These are phyloP conservation scores for Ramalina intermedia DNA, from an alignment of 495 filamentous ascomycete species.

Conservation along the genomic window DNA sequence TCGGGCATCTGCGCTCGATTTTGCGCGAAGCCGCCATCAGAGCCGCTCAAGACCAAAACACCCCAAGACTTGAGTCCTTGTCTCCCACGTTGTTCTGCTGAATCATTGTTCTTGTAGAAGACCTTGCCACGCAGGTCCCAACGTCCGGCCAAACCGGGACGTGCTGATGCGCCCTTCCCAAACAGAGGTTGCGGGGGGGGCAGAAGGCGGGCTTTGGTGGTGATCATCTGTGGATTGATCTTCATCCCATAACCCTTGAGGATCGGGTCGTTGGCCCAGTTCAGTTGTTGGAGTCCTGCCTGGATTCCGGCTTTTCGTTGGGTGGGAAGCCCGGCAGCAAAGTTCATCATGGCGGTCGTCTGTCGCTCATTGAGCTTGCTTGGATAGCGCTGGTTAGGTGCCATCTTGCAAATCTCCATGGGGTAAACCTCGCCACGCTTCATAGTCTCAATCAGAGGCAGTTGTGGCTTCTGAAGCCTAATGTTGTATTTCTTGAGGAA, in stretches of 20 bases:
- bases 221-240: conserved; percentile 45
- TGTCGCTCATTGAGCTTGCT: conserved; percentile 56
- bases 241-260: conserved; percentile 53
- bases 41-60: conserved; percentile 38
- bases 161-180: conserved; percentile 28
- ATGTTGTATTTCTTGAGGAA: conserved; percentile 52
- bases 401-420: conserved; percentile 55
- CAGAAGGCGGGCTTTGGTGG: conserved; percentile 57
- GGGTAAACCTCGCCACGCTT: conserved; percentile 54
- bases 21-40: conserved; percentile 11
- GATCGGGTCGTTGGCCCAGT: conserved; percentile 53
- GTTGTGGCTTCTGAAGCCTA: conserved; percentile 33
- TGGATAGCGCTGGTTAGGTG: conserved; percentile 56
- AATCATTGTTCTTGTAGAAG: conserved; percentile 47
- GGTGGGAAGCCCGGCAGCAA: conserved; percentile 51
- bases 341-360: conserved; percentile 77
- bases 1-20: conserved; percentile 24
- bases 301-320: conserved; percentile 48
- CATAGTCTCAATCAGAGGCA: conserved; percentile 59
- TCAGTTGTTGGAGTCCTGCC: conserved; percentile 47
- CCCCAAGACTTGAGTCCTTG: conserved; percentile 51
- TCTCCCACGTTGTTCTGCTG: conserved; percentile 8
- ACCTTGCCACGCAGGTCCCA: conserved; percentile 78
- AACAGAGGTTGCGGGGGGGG: conserved; percentile 56
- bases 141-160: conserved; percentile 48